Evolutionary conservation across 345 rosid species (phyloP), one percentile per base, ranked within the genome.

Genomic region (Isatis tinctoria): DNA sequence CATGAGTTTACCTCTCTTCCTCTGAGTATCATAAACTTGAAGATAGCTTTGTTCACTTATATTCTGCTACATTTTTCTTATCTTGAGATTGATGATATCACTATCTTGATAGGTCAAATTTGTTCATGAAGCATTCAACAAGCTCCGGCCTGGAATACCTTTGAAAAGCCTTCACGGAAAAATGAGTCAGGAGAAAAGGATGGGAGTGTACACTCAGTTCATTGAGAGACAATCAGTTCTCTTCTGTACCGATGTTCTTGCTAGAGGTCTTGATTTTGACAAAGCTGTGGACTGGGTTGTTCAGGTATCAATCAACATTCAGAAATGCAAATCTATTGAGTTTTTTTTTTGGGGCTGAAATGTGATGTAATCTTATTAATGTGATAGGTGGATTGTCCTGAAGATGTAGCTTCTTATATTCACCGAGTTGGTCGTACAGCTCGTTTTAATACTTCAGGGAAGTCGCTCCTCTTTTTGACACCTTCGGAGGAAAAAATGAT

Each of bases 391-490:
- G 97, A 95, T 78, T 92, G 97, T 81, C 99, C 99, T 11, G 99
- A 95, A 41, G 93, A 95, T 77, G 96, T 88, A 72, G 85, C 87
- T 63, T 85, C 97, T 60, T 95, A 95, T 88, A 90, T 92, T 69
- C 97, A 95, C 75, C 90, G 99, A 79, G 99, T 88, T 78, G 99
- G 99, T 52, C 96, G 97, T 27, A 95, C 99, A 17, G 99, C 99
- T 65, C 93, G 99, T 35, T 87, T 86, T 81, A 74, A 64, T 44
- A 79, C 92, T 30, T 80, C 82, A 32, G 99, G 99, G 74, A 87
- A 84, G 70, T 92, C 97, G 0, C 84, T 90, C 63, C 80, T 95
- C 72, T 95, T 95, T 85, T 74, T 95, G 75, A 78, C 75, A 70
- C 97, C 99, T 67, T 90, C 99, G 5, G 99, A 95, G 79, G 85